Base-by-base conservation (phyloP, 192 early-diverging fungal species). In the Powellomyces hirtus region DNA sequence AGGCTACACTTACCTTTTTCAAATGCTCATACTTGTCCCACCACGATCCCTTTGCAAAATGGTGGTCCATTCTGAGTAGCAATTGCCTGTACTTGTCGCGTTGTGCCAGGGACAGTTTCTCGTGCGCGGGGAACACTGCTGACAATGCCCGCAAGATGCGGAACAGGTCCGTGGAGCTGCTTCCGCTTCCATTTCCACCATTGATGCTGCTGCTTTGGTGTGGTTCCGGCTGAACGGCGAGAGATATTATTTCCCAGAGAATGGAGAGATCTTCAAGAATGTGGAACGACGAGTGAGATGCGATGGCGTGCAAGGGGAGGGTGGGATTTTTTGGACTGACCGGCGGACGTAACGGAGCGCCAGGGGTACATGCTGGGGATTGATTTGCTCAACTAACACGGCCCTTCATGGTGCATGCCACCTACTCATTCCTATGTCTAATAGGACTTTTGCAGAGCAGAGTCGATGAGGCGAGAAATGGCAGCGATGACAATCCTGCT, bases 81-180 rank as follows among this genome's bases (percentile, higher is more conserved):
- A 60, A 36, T 29, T 60, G 59, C 8, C 59, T 33, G 59, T 38
- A 60, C 29, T 29, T 36, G 38, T 60, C 59, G 3, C 59, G 16
- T 36, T 38, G 59, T n/a, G 16, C 59, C 34, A 38, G 14, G 4
- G 59, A 36, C 4, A 27, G 36, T 6, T 60, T 29, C n/a, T 36
- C 59, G 36, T 10, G 11, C 36, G 36, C 37, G 13, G 59, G 59
- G 29, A 60, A 60, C 16, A 60, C 59, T 8, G 59, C 31, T 16
- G 59, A 60, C 35, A 60, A 37, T 13, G 59, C 59, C 2, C 59
- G 59, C 36, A 60, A 29, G 20, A 60, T 29, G 36, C 59, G 59
- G 29, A 60, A 60, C n/a, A 60, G 13, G 37, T 60, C 59, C 2
- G 59, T 60, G 16, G 36, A 38, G n/a, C n/a, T 38, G 36, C 35